Evolutionary conservation across 371 early-diverging fungal genomes (phyloP).

Genomic region (Nosema muscidifuracis): DNA sequence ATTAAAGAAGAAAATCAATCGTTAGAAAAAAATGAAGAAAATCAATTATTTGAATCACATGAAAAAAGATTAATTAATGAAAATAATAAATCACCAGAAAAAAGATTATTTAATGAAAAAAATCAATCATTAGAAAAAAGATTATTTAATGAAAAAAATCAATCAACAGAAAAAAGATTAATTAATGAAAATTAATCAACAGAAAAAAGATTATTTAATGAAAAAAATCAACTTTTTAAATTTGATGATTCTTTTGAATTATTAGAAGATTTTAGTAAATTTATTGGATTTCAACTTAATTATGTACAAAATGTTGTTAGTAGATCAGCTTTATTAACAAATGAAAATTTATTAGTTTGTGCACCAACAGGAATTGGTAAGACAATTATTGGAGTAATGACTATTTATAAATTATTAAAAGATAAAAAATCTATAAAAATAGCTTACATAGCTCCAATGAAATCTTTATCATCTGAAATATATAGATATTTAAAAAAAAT

Average conservation of each 20-base stretch:
- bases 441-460: conserved; percentile 40
- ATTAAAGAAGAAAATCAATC: too few species aligned
- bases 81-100: too few species aligned
- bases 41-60: too few species aligned
- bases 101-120: too few species aligned
- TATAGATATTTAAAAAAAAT: conserved; percentile 7
- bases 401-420: conserved; percentile 5
- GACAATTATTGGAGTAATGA: conserved; percentile 32
- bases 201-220: too few species aligned
- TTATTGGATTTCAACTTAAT: conserved; percentile 23
- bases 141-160: too few species aligned
- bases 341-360: conserved; percentile 43
- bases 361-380: conserved; percentile 52
- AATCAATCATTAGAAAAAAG: too few species aligned
- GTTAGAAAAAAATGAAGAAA: too few species aligned
- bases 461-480: conserved; percentile 24
- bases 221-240: background rate
- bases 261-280: conserved; percentile 3
- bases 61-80: too few species aligned
- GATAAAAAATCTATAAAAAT: conserved; percentile 1
- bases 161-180: too few species aligned
- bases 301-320: conserved; percentile 26
- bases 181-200: too few species aligned
- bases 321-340: conserved; percentile 3
- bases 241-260: background rate